Conservation (phyloP, 257 asterid species). For the Nicotiana paniculata region DNA sequence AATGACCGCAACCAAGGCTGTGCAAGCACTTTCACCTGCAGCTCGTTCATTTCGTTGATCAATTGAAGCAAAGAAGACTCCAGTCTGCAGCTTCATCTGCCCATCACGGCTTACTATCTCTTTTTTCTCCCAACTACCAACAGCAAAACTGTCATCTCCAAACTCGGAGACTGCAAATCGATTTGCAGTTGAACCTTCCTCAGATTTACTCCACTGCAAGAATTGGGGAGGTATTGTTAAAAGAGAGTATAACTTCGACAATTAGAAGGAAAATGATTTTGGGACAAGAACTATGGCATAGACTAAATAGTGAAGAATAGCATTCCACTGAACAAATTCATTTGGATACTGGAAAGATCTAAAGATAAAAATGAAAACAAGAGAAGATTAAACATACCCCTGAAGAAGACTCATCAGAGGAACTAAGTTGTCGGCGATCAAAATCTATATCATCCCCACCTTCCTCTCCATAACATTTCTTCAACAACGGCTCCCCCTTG, state of each 20-base stretch:
- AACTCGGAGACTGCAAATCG: slow-evolving; percentile 34
- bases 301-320: neutral
- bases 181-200: slow-evolving; percentile 25
- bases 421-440: slow-evolving; percentile 75
- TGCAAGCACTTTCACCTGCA: slow-evolving; percentile 85
- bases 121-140: slow-evolving; percentile 71
- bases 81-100: slow-evolving; percentile 53
- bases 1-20: slow-evolving; percentile 78
- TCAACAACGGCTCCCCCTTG: slow-evolving; percentile 77
- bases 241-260: neutral
- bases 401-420: slow-evolving; percentile 59
- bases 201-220: slow-evolving; percentile 24
- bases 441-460: slow-evolving; percentile 93
- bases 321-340: neutral
- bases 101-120: slow-evolving; percentile 77
- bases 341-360: neutral
- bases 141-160: slow-evolving; percentile 67
- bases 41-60: slow-evolving; percentile 85
- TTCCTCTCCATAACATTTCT: slow-evolving; percentile 59
- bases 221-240: neutral
- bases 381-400: slow-evolving; percentile 27
- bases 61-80: slow-evolving; percentile 75
- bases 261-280: too few species aligned
- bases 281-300: neutral
- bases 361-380: neutral